Evolutionary conservation across 371 early-diverging fungal genomes (phyloP), one percentile per base, ranked within the genome.

Genomic region (Apophysomyces sp.): DNA sequence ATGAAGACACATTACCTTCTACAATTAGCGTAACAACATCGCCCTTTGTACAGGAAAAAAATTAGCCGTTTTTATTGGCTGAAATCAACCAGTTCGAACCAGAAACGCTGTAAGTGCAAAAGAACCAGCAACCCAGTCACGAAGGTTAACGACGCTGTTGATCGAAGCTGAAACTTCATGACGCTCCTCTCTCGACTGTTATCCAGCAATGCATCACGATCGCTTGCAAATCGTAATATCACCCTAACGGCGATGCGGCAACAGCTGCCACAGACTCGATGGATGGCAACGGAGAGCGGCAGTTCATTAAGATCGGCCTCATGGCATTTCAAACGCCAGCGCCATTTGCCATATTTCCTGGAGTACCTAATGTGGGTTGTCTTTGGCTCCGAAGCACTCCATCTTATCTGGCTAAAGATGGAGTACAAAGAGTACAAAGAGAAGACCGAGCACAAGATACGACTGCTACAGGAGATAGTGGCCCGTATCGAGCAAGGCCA

Each of bases 341-440:
- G 62, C 8, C 79, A 82, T 63, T 57, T 75, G 56, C 74, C 78
- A 2, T 81, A 78, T 49, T 73, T 81, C 37, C 39, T 75, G 21
- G 77, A 78, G 39, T 83, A 83, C 55, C 60, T 81, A 21, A 69
- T 81, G 73, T 83, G 83, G 83, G 75, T 72, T 4, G 66, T 76
- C 4, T 76, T 81, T 63, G 83, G 83, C 1, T 83, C 83, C 4
- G 68, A 72, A 40, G 78, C 78, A 16, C 63, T 83, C 52, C 83
- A 83, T 30, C 63, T 81, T 11, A 73, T 74, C 12, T 81, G 83
- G 83, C 65, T 78, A 13, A 81, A 78, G 54, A 75, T 78, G 61
- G 78, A 77, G 18, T 70, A 73, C 18, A 72, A 73, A 57, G 83
- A 83, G 58, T 80, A 81, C 27, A 60, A 68, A 54, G 81, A 83